Conservation (phyloP, 257 asterid genomes). For the Anisodus tanguticus region DNA sequence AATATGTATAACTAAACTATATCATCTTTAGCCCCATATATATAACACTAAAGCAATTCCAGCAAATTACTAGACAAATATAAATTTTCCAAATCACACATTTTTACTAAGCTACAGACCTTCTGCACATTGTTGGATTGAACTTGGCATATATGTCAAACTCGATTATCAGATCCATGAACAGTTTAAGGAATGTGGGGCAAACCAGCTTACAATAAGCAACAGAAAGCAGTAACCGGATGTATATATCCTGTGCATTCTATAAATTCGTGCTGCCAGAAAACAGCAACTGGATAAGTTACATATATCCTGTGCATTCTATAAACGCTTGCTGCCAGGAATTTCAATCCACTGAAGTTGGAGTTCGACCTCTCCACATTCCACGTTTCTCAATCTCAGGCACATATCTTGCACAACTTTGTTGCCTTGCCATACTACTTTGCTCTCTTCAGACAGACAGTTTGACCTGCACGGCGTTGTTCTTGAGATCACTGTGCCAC, state of each 20-base stretch:
- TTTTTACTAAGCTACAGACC: neutral
- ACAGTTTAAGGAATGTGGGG: neutral
- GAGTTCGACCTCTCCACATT: constrained; percentile 66
- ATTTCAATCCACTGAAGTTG: constrained; percentile 61
- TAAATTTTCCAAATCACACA: neutral
- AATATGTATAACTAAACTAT: neutral
- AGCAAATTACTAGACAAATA: neutral
- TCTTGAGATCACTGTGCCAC: constrained; percentile 53
- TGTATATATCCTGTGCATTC: neutral
- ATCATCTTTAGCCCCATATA: neutral
- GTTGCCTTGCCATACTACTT: constrained; percentile 54
- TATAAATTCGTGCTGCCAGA: neutral
- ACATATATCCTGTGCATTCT: neutral
- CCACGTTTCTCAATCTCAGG: constrained; percentile 62
- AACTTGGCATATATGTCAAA: neutral
- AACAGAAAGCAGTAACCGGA: neutral
- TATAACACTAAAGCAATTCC: constrained; percentile 8
- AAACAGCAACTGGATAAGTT: neutral
- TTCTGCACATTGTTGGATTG: neutral
- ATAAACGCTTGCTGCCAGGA: constrained; percentile 11
- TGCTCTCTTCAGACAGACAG: constrained; percentile 59
- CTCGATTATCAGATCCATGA: constrained; percentile 5
- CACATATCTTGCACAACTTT: constrained; percentile 58
- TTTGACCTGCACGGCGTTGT: constrained; percentile 49
- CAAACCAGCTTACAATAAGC: too few species aligned